Conservation (phyloP, 495 filamentous ascomycete genomes). For the Hamigera avellanea region DNA sequence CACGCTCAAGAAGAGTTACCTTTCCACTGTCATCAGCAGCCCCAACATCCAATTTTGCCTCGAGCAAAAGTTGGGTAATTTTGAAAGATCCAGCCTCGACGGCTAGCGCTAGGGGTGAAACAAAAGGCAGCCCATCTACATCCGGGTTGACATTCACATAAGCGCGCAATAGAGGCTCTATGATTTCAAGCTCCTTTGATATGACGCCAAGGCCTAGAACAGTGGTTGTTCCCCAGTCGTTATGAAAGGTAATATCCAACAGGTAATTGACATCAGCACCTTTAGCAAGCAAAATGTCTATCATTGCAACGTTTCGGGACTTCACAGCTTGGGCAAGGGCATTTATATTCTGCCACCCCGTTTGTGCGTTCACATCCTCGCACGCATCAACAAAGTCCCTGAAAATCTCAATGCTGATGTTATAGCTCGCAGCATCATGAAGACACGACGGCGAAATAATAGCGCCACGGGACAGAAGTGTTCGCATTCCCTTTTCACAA, state of each 20-base stretch:
- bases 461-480: constrained; percentile 2
- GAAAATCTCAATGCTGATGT: neutral
- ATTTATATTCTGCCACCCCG: neutral
- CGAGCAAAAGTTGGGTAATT: neutral
- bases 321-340: neutral
- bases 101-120: neutral
- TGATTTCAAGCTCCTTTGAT: neutral
- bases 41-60: neutral
- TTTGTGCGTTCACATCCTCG: neutral
- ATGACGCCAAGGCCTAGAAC: neutral
- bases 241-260: neutral
- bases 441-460: constrained; percentile 2
- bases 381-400: neutral
- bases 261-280: constrained; percentile 7
- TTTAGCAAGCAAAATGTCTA: constrained; percentile 4
- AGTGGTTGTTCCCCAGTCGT: neutral
- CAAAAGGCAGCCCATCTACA: neutral
- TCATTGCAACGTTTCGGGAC: constrained; percentile 5
- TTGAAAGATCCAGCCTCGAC: neutral
- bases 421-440: neutral
- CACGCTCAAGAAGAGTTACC: neutral
- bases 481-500: neutral
- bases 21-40: neutral
- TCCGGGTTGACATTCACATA: neutral
- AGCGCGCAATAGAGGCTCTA: neutral